Base-by-base conservation (phyloP, 2,329 filamentous ascomycete genomes). In the Epichloe uncinata region DNA sequence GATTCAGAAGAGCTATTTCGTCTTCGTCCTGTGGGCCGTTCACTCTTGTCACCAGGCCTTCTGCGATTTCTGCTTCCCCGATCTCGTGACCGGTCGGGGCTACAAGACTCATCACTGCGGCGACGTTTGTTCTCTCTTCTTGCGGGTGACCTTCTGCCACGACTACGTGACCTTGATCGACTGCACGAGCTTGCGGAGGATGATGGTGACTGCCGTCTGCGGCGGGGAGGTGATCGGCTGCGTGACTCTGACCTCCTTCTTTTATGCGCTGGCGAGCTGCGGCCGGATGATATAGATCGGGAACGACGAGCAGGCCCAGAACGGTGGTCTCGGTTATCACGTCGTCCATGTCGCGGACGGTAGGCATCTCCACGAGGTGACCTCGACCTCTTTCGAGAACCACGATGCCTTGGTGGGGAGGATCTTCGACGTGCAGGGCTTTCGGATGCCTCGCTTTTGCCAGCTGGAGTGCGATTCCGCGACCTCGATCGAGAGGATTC, bases 1-100 rank as follows among this genome's bases (percentile, higher is more conserved):
- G 75, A 74, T 61, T 69, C 69, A 55, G 74, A 74, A 55, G 76
- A 77, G 55, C 68, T 69, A 61, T 71, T 76, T 57, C 69, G 69
- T 62, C 72, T 73, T 56, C 69, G 71, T 54, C 53, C 45, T 54
- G 30, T 44, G 35, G 44, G 30, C 53, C 46, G 43, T 26, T 42
- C 47, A 16, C 47, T 35, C 8, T 45, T 38, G 18, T 51, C 52
- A 41, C 35, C 16, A 18, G 18, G 34, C 50, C 47, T 51, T 13
- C 36, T 42, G 20, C 37, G 49, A 34, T 38, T 38, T 12, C 11
- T 15, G 26, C 51, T 47, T 45, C 34, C 42, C 36, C 45, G 38
- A 47, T 46, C 42, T 36, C 41, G 45, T 2, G 44, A 42, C 33
- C 8, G 15, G 33, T 52, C 52, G 5, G 52, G 47, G 20, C 53